A percentile compares a stretch with the other conserved stretches of the same genome.
These are phyloP conservation scores for Hypoxylon crocopeplum DNA, from an alignment of 495 filamentous ascomycete genomes.

Conservation along the genomic window DNA sequence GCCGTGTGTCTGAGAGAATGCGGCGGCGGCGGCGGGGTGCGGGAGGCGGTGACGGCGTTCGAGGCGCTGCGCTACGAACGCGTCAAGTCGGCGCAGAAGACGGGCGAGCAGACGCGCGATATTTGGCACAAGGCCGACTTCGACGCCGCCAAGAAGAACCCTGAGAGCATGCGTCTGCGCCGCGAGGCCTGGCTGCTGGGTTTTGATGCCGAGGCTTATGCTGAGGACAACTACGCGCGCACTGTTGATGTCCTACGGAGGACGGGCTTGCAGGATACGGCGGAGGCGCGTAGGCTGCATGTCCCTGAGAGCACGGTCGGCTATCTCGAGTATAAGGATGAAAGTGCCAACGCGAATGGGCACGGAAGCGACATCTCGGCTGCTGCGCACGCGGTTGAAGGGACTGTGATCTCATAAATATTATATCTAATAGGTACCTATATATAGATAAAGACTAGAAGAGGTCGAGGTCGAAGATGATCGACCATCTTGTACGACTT, in stretches of 20 bases:
- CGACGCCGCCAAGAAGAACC: slow-evolving; percentile 62
- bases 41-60: slow-evolving; percentile 53
- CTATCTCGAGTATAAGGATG: slow-evolving; percentile 32
- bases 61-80: slow-evolving; percentile 61
- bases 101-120: slow-evolving; percentile 63
- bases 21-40: slow-evolving; percentile 51
- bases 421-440: slow-evolving; percentile 17
- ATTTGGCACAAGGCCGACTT: slow-evolving; percentile 69
- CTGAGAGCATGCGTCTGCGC: slow-evolving; percentile 60
- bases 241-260: slow-evolving; percentile 28
- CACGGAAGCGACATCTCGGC: slow-evolving; percentile 1
- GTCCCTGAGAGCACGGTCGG: slow-evolving; percentile 31
- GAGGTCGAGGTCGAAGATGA: too few relatives aligned
- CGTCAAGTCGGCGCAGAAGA: slow-evolving; percentile 63
- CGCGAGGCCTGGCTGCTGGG: slow-evolving; percentile 66
- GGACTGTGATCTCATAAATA: slow-evolving; percentile 22
- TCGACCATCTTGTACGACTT: slow-evolving; percentile 8
- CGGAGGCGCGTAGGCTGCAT: slow-evolving; percentile 26
- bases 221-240: slow-evolving; percentile 38
- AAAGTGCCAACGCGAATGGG: neutral
- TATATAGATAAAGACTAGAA: slow-evolving; percentile 6
- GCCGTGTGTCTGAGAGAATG: slow-evolving; percentile 61
- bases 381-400: slow-evolving; percentile 14
- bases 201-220: slow-evolving; percentile 69
- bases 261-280: slow-evolving; percentile 24